phyloP scores from a whole-genome alignment of 2,329 filamentous ascomycete genomes.

The Nemania serpens region DNA sequence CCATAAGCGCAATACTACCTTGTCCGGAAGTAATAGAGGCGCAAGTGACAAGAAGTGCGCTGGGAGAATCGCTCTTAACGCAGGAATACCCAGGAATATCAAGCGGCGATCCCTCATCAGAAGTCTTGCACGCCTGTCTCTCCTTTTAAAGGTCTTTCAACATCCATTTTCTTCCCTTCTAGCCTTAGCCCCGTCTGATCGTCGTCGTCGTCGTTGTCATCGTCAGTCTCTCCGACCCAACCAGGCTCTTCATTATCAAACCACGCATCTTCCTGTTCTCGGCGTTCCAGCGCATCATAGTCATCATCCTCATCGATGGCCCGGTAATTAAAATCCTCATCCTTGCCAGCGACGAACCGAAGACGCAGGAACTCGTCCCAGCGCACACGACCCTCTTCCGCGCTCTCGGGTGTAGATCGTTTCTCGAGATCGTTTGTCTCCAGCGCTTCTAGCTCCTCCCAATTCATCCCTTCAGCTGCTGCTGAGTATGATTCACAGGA shows the following conservation, averaged over 20 bases:
- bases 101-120: constrained; percentile 44
- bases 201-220: constrained; percentile 29
- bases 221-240: constrained; percentile 57
- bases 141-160: constrained; percentile 46
- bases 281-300: constrained; percentile 65
- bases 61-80: not conserved
- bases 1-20: too few relatives aligned
- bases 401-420: constrained; percentile 46
- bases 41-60: too few relatives aligned
- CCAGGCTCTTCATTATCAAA: constrained; percentile 79
- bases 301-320: constrained; percentile 73
- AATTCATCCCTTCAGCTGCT: constrained; percentile 28
- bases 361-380: constrained; percentile 76
- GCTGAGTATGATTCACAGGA: not conserved
- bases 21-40: too few relatives aligned
- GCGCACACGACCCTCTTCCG: constrained; percentile 67
- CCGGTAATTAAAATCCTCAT: constrained; percentile 78
- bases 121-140: constrained; percentile 77
- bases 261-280: constrained; percentile 73
- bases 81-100: not conserved
- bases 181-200: constrained; percentile 29
- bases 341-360: constrained; percentile 75
- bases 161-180: constrained; percentile 16
- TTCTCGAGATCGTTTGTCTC: constrained; percentile 19
- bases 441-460: constrained; percentile 32